A percentile compares a stretch with the other conserved stretches of the same genome.
phyloP scores from a whole-genome alignment of 2,329 filamentous ascomycete genomes.

The Ceratocystis ficicola region DNA sequence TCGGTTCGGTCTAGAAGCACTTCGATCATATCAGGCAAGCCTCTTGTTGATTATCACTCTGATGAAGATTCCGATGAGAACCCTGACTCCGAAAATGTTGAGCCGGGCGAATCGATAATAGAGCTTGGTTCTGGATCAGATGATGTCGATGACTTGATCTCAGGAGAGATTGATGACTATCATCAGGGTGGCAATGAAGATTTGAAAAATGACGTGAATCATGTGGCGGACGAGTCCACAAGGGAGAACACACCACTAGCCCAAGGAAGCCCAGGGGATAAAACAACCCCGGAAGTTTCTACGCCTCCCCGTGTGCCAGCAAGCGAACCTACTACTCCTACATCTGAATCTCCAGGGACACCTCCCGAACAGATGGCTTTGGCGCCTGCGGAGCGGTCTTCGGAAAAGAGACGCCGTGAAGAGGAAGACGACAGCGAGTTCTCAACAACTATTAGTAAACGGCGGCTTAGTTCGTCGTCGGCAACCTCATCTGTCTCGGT shows the following conservation, averaged over 20 bases:
- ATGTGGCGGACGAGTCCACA: not conserved
- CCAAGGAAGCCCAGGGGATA: not conserved
- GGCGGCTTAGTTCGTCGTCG: slow-evolving; percentile 46
- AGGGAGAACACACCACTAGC: not conserved
- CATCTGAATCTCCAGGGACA: slow-evolving; percentile 26
- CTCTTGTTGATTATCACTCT: slow-evolving; percentile 82
- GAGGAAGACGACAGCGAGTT: slow-evolving; percentile 83
- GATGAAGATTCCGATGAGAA: slow-evolving; percentile 60
- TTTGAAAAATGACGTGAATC: not conserved
- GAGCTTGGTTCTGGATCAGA: not conserved
- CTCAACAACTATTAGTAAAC: slow-evolving; percentile 50
- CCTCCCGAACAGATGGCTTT: slow-evolving; percentile 34
- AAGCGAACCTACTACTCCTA: slow-evolving; percentile 22
- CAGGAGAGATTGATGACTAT: not conserved
- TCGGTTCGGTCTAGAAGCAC: slow-evolving; percentile 15
- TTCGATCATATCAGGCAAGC: slow-evolving; percentile 50
- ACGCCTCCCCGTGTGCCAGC: slow-evolving; percentile 22
- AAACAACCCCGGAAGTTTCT: slow-evolving; percentile 20
- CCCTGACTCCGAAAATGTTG: slow-evolving; percentile 44
- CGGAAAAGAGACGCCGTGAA: slow-evolving; percentile 81
- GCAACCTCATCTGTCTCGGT: slow-evolving; percentile 38
- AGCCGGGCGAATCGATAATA: not conserved
- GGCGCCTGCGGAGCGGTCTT: slow-evolving; percentile 58
- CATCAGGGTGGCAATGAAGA: not conserved
- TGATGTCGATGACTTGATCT: not conserved